Evolutionary conservation across 345 rosid genomes (phyloP).

Genomic region (Atalantia buxifolia): DNA sequence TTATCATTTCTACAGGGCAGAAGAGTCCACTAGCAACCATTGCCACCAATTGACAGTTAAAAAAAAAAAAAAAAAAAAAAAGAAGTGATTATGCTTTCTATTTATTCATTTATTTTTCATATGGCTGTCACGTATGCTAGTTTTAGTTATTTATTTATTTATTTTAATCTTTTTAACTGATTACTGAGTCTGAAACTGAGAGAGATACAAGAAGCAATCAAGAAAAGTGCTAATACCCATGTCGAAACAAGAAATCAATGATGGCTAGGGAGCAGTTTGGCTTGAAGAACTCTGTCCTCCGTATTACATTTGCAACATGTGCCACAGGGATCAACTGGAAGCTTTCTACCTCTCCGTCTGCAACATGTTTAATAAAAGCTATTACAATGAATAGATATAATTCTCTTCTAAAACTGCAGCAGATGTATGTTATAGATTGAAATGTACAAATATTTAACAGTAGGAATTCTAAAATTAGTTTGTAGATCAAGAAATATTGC

Average conservation of each 20-base stretch:
- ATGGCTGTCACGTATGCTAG: background rate
- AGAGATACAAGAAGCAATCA: background rate
- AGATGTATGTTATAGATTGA: background rate
- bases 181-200: background rate
- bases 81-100: background rate
- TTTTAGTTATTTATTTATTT: background rate
- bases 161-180: background rate
- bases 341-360: constrained; percentile 97
- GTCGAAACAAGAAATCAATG: constrained; percentile 84
- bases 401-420: background rate
- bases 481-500: background rate
- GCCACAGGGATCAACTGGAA: constrained; percentile 68
- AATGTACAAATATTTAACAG: background rate
- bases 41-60: background rate
- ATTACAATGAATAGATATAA: background rate
- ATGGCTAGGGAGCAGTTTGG: constrained; percentile 81
- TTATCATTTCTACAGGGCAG: background rate
- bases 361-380: constrained; percentile 2
- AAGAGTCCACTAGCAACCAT: background rate
- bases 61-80: background rate
- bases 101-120: background rate
- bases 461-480: background rate
- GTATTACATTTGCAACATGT: constrained; percentile 61
- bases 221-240: constrained; percentile 53
- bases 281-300: constrained; percentile 71